Evolutionary conservation across 371 early-diverging fungal species (phyloP).

Genomic region (Apophysomyces variabilis): DNA sequence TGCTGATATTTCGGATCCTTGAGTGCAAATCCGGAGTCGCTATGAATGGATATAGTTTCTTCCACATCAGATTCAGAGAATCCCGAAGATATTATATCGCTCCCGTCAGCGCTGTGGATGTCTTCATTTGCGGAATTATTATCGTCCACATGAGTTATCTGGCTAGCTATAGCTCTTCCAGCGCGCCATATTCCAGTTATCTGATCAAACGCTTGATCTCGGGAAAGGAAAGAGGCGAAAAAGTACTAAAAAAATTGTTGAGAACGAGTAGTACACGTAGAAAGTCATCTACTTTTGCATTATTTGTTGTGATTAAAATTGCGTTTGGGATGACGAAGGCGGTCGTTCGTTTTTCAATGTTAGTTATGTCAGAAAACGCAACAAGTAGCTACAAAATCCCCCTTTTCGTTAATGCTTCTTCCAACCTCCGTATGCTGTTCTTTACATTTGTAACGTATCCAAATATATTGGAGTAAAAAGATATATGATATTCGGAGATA

Average conservation of each 20-base stretch:
- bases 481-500: constrained; percentile 84
- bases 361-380: constrained; percentile 74
- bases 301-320: constrained; percentile 71
- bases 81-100: not conserved
- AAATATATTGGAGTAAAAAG: constrained; percentile 95
- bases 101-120: not conserved
- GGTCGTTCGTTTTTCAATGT: constrained; percentile 76
- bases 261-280: not conserved
- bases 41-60: not conserved
- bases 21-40: not conserved
- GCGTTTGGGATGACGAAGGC: constrained; percentile 84
- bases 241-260: constrained; percentile 44
- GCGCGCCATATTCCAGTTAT: constrained; percentile 63
- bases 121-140: not conserved
- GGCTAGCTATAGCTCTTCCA: not conserved
- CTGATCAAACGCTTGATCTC: constrained; percentile 68
- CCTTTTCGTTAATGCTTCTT: not conserved
- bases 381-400: constrained; percentile 63
- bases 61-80: constrained; percentile 1
- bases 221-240: constrained; percentile 75
- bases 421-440: not conserved
- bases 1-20: not conserved
- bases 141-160: not conserved
- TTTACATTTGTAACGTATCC: constrained; percentile 91
- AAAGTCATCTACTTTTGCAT: constrained; percentile 47